Evolutionary conservation across 1,139 yeast species (phyloP).

Genomic region (Waltiozyma sp.): DNA sequence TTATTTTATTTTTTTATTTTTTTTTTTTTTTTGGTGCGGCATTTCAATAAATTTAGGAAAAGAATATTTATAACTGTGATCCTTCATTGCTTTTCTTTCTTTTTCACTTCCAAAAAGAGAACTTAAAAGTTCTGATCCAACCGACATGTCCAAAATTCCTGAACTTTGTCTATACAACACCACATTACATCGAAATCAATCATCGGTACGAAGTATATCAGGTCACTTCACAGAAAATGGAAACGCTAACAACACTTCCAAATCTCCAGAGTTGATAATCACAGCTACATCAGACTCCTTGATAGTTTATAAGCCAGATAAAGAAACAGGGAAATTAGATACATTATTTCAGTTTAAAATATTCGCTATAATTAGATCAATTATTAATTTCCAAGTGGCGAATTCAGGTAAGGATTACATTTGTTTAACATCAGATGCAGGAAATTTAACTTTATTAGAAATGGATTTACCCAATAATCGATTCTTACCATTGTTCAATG

Average conservation of each 20-base stretch:
- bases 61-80: too few species aligned
- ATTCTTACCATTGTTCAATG: slow-evolving; percentile 45
- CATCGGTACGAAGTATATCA: not conserved
- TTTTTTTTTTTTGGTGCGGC: too few species aligned
- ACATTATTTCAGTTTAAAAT: slow-evolving; percentile 33
- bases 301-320: slow-evolving; percentile 41
- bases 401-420: slow-evolving; percentile 48
- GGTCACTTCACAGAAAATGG: not conserved
- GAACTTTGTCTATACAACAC: not conserved
- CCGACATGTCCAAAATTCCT: not conserved
- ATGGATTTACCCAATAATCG: slow-evolving; percentile 28
- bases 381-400: slow-evolving; percentile 39
- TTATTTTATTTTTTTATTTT: too few species aligned
- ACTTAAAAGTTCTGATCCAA: too few species aligned
- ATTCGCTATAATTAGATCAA: slow-evolving; percentile 49
- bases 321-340: slow-evolving; percentile 43
- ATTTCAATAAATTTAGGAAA: too few species aligned
- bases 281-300: slow-evolving; percentile 43
- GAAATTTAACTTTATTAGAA: slow-evolving; percentile 51
- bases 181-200: not conserved
- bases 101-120: too few species aligned
- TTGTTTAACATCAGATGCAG: slow-evolving; percentile 75
- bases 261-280: slow-evolving; percentile 26
- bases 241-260: not conserved
- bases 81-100: too few species aligned